phyloP scores from a whole-genome alignment of 2,329 filamentous ascomycete species.

The Cercospora sp. region DNA sequence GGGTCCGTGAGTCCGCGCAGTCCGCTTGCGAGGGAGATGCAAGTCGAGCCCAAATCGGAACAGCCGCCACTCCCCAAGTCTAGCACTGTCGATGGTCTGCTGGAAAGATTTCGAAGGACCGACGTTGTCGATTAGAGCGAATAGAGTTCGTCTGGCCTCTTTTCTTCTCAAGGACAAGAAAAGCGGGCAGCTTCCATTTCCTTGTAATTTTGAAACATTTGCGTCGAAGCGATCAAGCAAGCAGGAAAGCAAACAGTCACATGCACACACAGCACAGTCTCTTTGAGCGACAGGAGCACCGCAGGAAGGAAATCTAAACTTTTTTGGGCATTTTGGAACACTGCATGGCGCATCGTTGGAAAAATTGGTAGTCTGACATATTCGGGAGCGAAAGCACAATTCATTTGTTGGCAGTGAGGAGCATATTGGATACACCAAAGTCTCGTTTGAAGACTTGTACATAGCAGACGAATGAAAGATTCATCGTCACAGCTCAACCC shows the following conservation, averaged over 20 bases:
- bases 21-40: slow-evolving; percentile 12
- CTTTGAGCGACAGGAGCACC: not conserved
- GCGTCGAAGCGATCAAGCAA: not conserved
- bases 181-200: not conserved
- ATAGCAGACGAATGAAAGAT: not conserved
- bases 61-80: not conserved
- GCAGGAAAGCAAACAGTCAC: not conserved
- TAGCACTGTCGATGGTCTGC: slow-evolving; percentile 19
- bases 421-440: not conserved
- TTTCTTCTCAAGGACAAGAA: not conserved
- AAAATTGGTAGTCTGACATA: not conserved
- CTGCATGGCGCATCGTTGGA: not conserved
- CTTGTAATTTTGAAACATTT: not conserved
- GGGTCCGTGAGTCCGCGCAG: slow-evolving; percentile 23
- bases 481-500: not conserved
- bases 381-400: not conserved
- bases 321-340: not conserved
- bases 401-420: not conserved
- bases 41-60: not conserved
- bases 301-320: not conserved
- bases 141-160: not conserved
- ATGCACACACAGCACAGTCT: slow-evolving; percentile 7
- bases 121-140: slow-evolving; percentile 24
- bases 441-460: not conserved
- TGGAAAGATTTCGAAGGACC: slow-evolving; percentile 21